Evolutionary conservation across 2,329 filamentous ascomycete species (phyloP).

Genomic region (Cladorrhinum sp.): DNA sequence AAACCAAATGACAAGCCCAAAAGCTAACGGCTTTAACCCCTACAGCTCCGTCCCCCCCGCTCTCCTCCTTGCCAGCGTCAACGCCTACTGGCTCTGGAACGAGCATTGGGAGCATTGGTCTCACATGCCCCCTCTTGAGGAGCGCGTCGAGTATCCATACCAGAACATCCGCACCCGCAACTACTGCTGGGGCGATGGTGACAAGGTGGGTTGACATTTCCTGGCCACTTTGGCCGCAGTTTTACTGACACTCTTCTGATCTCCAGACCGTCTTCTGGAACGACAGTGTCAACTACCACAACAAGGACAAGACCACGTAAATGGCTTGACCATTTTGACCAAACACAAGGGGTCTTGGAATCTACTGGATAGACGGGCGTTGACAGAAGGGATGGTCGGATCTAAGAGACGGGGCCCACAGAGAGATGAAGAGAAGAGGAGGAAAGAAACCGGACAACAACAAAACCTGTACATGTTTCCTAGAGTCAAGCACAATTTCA

Average conservation of each 20-base stretch:
- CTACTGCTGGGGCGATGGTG: slow-evolving; percentile 90
- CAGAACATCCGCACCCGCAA: slow-evolving; percentile 98
- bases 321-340: slow-evolving; percentile 12
- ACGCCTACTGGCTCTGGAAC: slow-evolving; percentile 88
- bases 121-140: slow-evolving; percentile 82
- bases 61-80: slow-evolving; percentile 68
- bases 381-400: slow-evolving; percentile 3
- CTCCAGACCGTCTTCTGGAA: slow-evolving; percentile 73
- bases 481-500: slow-evolving; percentile 23
- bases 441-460: slow-evolving; percentile 5
- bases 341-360: background rate
- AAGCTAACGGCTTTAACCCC: background rate
- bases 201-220: slow-evolving; percentile 63
- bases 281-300: slow-evolving; percentile 91
- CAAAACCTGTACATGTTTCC: slow-evolving; percentile 32
- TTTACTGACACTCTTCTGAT: slow-evolving; percentile 14
- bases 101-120: slow-evolving; percentile 97
- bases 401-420: slow-evolving; percentile 1
- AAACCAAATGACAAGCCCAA: background rate
- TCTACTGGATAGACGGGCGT: slow-evolving; percentile 8
- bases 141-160: slow-evolving; percentile 91
- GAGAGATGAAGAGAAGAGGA: slow-evolving; percentile 8
- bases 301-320: slow-evolving; percentile 71
- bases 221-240: background rate
- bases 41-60: slow-evolving; percentile 70